Evolutionary conservation across 2,329 filamentous ascomycete species (phyloP).

Genomic region (Alternaria gaisen): DNA sequence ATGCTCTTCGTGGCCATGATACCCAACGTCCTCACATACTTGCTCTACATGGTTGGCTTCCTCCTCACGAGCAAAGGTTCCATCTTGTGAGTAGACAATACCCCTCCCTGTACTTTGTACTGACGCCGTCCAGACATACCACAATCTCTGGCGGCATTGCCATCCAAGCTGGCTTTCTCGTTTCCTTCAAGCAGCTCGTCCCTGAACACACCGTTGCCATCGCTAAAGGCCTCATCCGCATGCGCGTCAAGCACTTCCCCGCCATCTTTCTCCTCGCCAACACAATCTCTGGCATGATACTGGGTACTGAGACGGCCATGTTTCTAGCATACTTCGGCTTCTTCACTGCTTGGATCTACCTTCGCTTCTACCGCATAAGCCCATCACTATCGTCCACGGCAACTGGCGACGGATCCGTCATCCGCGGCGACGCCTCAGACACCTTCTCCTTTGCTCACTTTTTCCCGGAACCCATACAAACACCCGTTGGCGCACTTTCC

Average conservation of each 20-base stretch:
- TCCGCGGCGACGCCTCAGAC: slow-evolving; percentile 92
- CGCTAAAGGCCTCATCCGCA: slow-evolving; percentile 85
- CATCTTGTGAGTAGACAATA: slow-evolving; percentile 68
- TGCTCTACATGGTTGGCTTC: slow-evolving; percentile 77
- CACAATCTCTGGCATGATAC: slow-evolving; percentile 68
- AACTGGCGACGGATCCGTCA: slow-evolving; percentile 61
- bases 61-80: slow-evolving; percentile 71
- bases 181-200: slow-evolving; percentile 96
- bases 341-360: slow-evolving; percentile 89
- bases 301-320: slow-evolving; percentile 78
- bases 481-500: slow-evolving; percentile 76
- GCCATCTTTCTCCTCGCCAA: slow-evolving; percentile 79
- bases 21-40: slow-evolving; percentile 80
- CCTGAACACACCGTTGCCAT: slow-evolving; percentile 96
- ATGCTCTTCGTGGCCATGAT: slow-evolving; percentile 78
- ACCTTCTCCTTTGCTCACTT: slow-evolving; percentile 96
- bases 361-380: slow-evolving; percentile 89
- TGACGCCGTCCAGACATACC: slow-evolving; percentile 65
- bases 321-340: slow-evolving; percentile 84
- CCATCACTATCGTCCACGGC: slow-evolving; percentile 64
- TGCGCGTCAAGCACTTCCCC: slow-evolving; percentile 84
- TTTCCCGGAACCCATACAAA: slow-evolving; percentile 86
- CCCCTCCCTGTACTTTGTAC: slow-evolving; percentile 8
- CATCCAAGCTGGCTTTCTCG: slow-evolving; percentile 90
- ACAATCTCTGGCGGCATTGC: slow-evolving; percentile 89